Percentiles rank a stretch among this genome's conserved stretches.
phyloP scores from a whole-genome alignment of 2,329 filamentous ascomycete genomes.

The Lasiodiplodia hormozganensis region DNA sequence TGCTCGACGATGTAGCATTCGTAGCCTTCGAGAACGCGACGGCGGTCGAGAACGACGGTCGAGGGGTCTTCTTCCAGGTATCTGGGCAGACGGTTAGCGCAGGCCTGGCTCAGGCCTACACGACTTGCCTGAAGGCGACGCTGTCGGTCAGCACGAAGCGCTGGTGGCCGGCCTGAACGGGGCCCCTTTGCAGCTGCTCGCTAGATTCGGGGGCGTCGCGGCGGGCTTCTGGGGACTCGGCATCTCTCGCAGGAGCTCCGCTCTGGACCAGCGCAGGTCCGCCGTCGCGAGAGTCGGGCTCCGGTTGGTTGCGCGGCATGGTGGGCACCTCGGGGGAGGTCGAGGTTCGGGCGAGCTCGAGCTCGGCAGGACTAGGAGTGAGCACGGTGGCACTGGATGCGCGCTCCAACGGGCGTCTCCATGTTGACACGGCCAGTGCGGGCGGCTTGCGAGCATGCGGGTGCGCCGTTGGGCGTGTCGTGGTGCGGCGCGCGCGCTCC shows the following conservation, averaged over 20 bases:
- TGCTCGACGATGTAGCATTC: conserved; percentile 96
- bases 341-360: not conserved
- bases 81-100: conserved; percentile 30
- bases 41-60: conserved; percentile 76
- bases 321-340: conserved; percentile 5
- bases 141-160: conserved; percentile 71
- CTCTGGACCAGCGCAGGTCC: not conserved
- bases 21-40: conserved; percentile 76
- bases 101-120: not conserved
- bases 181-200: conserved; percentile 31
- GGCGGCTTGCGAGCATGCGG: not conserved
- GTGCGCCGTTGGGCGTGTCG: not conserved
- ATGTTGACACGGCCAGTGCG: conserved; percentile 15
- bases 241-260: not conserved
- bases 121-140: conserved; percentile 62
- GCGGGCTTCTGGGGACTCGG: conserved; percentile 18
- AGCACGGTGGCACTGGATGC: conserved; percentile 2
- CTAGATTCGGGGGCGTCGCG: conserved; percentile 4
- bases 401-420: not conserved
- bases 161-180: conserved; percentile 52
- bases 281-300: not conserved
- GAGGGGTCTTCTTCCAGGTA: conserved; percentile 87
- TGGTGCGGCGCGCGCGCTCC: conserved; percentile 16
- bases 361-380: conserved; percentile 14
- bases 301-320: conserved; percentile 17